Conservation (phyloP, 345 rosid genomes). For the Geranium brycei region DNA sequence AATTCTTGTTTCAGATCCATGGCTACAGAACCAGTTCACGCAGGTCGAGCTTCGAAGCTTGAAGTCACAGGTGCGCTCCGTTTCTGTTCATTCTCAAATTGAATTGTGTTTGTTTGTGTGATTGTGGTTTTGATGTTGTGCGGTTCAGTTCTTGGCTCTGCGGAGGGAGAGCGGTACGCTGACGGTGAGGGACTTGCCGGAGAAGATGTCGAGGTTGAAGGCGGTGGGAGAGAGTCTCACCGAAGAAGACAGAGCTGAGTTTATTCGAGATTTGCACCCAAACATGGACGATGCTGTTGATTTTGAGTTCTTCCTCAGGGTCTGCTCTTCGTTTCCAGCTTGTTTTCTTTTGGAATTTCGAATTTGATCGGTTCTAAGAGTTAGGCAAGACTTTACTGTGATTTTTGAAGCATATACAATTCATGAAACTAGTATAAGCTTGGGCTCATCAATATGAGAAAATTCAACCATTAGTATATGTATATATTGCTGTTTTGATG, state of each 20-base stretch:
- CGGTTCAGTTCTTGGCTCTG: constrained; percentile 62
- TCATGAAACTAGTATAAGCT: background rate
- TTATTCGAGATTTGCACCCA: constrained; percentile 54
- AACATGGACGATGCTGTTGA: constrained; percentile 67
- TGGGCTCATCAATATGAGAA: too few relatives aligned
- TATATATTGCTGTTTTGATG: background rate
- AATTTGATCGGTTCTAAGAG: background rate
- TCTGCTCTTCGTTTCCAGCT: constrained; percentile 10
- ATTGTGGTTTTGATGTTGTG: constrained; percentile 2
- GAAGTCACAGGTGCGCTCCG: constrained; percentile 54
- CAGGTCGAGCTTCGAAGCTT: constrained; percentile 98
- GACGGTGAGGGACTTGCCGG: constrained; percentile 60
- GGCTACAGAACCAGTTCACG: constrained; percentile 95
- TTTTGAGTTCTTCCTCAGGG: constrained; percentile 91
- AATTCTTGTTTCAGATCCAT: constrained; percentile 85
- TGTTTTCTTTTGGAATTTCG: background rate
- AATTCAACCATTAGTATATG: too few relatives aligned
- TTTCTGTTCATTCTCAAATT: background rate
- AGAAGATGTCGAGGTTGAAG: constrained; percentile 77
- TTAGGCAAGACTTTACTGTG: too few relatives aligned
- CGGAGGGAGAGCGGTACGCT: constrained; percentile 90
- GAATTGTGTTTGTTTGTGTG: background rate
- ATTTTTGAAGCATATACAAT: background rate
- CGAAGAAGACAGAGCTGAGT: constrained; percentile 53
- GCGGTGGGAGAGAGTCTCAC: constrained; percentile 70